Base-by-base conservation (phyloP, 2,329 filamentous ascomycete species). In the Ophidiomyces ophidiicola region DNA sequence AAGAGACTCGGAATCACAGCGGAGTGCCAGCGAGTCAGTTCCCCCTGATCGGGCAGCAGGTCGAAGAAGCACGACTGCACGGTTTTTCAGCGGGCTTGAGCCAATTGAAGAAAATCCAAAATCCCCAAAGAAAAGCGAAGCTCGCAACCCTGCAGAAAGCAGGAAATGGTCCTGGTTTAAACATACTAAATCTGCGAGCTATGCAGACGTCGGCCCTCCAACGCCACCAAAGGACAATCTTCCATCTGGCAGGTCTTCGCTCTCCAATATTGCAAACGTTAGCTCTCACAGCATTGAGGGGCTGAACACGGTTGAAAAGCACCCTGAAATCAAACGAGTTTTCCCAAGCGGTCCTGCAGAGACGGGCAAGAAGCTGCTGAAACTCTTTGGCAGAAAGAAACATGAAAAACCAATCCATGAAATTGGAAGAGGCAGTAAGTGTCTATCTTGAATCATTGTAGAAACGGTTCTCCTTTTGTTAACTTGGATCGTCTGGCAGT, bases 301-400 rank as follows among this genome's bases (percentile, higher is more conserved):
- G n/a, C 18, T 11, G 2, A 19, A 24, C 4, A 8, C 11, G 2
- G 19, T 17, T 31, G 38, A 30, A n/a, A 24, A 36, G 17, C 25
- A 41, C 1, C 24, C 7, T 26, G n/a, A n/a, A 37, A 19, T 25
- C 14, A 18, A 33, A 31, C 2, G 30, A 17, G 14, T 28, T 30
- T 26, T 45, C 32, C 29, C 15, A 31, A 23, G 44, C 38, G 32
- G 33, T 6, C 21, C 19, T 8, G 20, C 20, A 28, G 39, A 44
- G 21, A 46, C 34, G 26, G 41, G 42, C 15, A 41, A 42, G 23
- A 66, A 68, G 5, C 64, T 75, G 43, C 59, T 72, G 30, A 70
- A 67, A 44, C 64, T 71, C 37, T 67, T 76, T 36, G 63, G 69
- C 30, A 70, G 66, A 49, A 70, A 68, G 46, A 56, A 60, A 36